Base-by-base conservation (phyloP, 345 rosid species). In the Barbarea vulgaris region DNA sequence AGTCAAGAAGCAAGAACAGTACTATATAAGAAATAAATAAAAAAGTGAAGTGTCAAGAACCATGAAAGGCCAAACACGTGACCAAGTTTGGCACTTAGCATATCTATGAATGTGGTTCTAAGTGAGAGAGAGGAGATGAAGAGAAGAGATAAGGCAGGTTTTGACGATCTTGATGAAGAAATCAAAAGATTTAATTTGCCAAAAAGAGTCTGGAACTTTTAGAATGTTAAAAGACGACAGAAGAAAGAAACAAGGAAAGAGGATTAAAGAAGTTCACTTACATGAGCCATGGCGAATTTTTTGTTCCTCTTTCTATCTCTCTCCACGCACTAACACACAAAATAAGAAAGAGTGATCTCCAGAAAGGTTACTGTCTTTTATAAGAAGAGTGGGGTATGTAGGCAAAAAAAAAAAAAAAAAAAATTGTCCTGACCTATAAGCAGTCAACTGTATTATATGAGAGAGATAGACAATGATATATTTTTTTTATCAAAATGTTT, bases 231-330 rank as follows among this genome's bases (percentile, higher is more conserved):
- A 66, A 66, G 55, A 64, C 25, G 73, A 75, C 52, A 67, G 73
- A 37, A 67, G 73, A 37, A 69, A 69, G 63, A 63, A 63, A 63
- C 52, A 61, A 70, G 56, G 31, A 69, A 1, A 44, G 12, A 61
- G 52, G 73, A 27, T 28, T 37, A 50, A 27, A 51, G 59, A 51
- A 10, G 31, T 15, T 69, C 51, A 55, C 80, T 77, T 77, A 77
- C 80, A 77, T 70, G 80, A 70, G 76, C 72, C 80, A 77, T 77
- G 72, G 25, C 66, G 67, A 70, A 69, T 69, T 47, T 69, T 70
- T 62, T 44, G 53, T 48, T 37, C 46, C 54, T 51, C 54, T 63
- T 60, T 52, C 62, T 30, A 6, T 44, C 42, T 67, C 24, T 69
- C 47, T 61, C 69, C 34, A 68, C 17, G 58, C 66, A 63, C 71